These are phyloP conservation scores for Batkoa obscura DNA, from an alignment of 371 early-diverging fungal species.

Conservation along the genomic window DNA sequence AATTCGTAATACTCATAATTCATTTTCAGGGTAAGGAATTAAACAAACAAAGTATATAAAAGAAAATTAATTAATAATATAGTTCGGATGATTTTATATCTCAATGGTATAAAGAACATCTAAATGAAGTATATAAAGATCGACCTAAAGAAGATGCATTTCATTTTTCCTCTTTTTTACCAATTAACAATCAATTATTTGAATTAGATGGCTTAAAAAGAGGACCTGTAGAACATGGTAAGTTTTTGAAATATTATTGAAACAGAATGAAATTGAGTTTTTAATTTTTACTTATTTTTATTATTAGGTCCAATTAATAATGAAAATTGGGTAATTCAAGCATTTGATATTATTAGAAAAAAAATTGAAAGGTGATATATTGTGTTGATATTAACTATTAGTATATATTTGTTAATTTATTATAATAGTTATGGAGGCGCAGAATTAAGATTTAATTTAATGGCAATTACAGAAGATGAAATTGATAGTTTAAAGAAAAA, in stretches of 20 bases:
- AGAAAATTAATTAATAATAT: background rate
- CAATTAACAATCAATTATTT: conserved; percentile 52
- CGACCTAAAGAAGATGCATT: conserved; percentile 69
- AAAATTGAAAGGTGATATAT: conserved; percentile 43
- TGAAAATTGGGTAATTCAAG: conserved; percentile 45
- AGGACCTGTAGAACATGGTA: conserved; percentile 47
- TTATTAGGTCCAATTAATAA: conserved; percentile 31
- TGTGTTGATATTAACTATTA: background rate
- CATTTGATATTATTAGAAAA: conserved; percentile 42
- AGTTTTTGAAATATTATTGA: background rate
- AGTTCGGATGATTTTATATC: conserved; percentile 47
- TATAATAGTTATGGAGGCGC: conserved; percentile 21
- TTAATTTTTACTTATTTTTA: background rate
- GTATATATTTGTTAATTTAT: background rate
- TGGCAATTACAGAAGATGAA: conserved; percentile 60
- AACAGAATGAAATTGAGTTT: too few relatives aligned
- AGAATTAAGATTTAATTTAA: conserved; percentile 70
- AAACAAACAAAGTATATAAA: background rate
- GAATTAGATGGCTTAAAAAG: conserved; percentile 71
- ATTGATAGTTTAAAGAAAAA: background rate
- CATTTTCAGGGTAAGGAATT: conserved; percentile 37
- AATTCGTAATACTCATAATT: conserved; percentile 67
- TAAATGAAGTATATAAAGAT: conserved; percentile 17
- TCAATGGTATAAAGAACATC: conserved; percentile 28
- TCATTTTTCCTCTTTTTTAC: conserved; percentile 77